Percentiles rank a stretch among this genome's conserved stretches.
Conservation (phyloP, 257 asterid genomes). For the Salvia miltiorrhiza region DNA sequence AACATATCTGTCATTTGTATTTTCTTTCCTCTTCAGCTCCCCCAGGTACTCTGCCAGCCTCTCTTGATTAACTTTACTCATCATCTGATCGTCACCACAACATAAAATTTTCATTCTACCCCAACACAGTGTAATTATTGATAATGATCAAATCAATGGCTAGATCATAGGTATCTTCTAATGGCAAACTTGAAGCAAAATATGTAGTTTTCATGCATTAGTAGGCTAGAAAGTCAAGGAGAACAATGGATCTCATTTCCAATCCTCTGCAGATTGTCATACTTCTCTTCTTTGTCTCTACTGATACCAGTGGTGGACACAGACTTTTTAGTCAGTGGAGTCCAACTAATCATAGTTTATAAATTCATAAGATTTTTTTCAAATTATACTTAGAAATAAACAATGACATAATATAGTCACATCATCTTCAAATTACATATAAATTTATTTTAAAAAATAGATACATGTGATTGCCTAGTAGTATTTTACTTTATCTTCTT, state of each 20-base stretch:
- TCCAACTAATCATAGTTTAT: no score
- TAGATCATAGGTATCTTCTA: neutral
- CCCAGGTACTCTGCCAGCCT: conserved; percentile 81
- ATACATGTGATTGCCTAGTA: no score
- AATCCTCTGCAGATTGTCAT: neutral
- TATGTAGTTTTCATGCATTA: neutral
- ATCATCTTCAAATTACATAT: no score
- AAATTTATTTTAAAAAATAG: no score
- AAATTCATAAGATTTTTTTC: no score
- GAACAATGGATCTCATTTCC: neutral
- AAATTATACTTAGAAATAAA: no score
- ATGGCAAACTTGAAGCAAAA: conserved; percentile 2
- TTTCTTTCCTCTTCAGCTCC: conserved; percentile 83
- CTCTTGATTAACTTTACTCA: conserved; percentile 89
- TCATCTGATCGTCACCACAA: conserved; percentile 50
- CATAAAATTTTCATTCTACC: neutral
- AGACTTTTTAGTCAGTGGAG: no score
- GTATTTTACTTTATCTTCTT: no score
- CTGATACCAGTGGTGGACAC: no score
- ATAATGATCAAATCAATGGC: neutral
- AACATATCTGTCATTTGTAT: conserved; percentile 85
- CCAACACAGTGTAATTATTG: neutral
- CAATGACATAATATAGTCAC: no score
- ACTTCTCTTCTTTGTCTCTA: neutral
- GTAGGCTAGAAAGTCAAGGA: neutral